Base-by-base conservation (phyloP, 148 eudicot species). In the Drosera capensis region DNA sequence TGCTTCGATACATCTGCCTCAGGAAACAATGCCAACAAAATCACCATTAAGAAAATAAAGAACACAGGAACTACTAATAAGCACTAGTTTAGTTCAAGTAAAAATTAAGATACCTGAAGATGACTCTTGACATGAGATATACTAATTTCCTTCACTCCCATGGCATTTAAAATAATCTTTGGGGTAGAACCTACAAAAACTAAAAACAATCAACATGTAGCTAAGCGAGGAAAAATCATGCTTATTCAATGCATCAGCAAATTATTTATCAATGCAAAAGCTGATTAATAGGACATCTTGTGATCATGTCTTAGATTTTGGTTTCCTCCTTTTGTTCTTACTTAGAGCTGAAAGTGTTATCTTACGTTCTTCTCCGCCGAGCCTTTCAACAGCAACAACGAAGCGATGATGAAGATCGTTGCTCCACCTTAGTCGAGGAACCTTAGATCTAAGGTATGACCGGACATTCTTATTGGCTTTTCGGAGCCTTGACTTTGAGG, bases 91-190 rank as follows among this genome's bases (percentile, higher is more conserved):
- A n/a, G n/a, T 25, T 13, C 26, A 23, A 22, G 18, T 38, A n/a
- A n/a, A n/a, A n/a, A n/a, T 46, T 15, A 8, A 18, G 18, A 45
- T n/a, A 82, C 94, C 86, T 78, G 94, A 43, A 82, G 83, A 23
- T 82, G 94, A 55, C 94, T 78, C 70, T 82, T 82, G 1, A 82
- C 71, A 30, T 82, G 86, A 48, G 94, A 73, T 29, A 75, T 59
- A 11, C 71, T 70, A 15, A 82, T 48, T 28, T 83, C 94, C 46
- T 67, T 66, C 45, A 78, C 73, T 52, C 77, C 62, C 94, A 82
- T 78, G 38, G 70, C 13, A 35, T 75, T 66, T 25, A 73, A 35
- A 36, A 82, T 70, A 75, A 72, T 67, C 66, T 75, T 82, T 11
- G 94, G 94, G 22, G 86, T 82, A 45, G 94, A 78, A 39, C 94